These are phyloP conservation scores for Daedaleopsis nitida DNA, from an alignment of 768 basidiomycete genomes.

Conservation along the genomic window DNA sequence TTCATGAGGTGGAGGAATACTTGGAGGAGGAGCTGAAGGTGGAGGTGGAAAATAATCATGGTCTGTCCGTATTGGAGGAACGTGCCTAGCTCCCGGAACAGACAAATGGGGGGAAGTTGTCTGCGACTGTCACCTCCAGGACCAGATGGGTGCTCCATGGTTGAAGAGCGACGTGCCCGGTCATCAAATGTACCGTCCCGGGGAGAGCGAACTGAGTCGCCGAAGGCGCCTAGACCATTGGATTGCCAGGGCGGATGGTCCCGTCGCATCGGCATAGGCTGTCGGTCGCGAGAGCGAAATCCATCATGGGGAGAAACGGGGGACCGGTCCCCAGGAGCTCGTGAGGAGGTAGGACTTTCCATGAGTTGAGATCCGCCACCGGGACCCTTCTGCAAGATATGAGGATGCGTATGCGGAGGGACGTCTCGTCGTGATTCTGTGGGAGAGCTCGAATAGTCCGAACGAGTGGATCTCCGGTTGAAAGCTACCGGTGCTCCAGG, in stretches of 20 bases:
- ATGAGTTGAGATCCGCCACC: conserved; percentile 14
- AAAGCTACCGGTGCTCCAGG: conserved; percentile 28
- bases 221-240: background rate
- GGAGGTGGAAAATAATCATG: conserved; percentile 30
- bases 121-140: conserved; percentile 24
- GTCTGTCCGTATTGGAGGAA: conserved; percentile 2
- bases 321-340: conserved; percentile 24
- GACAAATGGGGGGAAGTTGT: conserved; percentile 60
- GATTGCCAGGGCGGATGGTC: conserved; percentile 15
- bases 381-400: conserved; percentile 53
- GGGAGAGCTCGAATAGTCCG: conserved; percentile 40
- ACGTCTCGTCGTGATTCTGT: conserved; percentile 52
- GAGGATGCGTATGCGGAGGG: conserved; percentile 40
- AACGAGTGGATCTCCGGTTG: conserved; percentile 45
- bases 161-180: conserved; percentile 8
- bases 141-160: background rate
- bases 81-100: background rate
- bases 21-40: conserved; percentile 3
- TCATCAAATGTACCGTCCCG: conserved; percentile 15
- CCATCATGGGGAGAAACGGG: conserved; percentile 15
- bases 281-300: conserved; percentile 25
- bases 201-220: background rate
- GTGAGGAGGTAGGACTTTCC: conserved; percentile 14
- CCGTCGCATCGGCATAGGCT: conserved; percentile 18
- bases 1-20: conserved; percentile 3